Percentiles rank a stretch among this genome's conserved stretches.
phyloP scores from a whole-genome alignment of 768 basidiomycete species.

The Suillus subaureus region DNA sequence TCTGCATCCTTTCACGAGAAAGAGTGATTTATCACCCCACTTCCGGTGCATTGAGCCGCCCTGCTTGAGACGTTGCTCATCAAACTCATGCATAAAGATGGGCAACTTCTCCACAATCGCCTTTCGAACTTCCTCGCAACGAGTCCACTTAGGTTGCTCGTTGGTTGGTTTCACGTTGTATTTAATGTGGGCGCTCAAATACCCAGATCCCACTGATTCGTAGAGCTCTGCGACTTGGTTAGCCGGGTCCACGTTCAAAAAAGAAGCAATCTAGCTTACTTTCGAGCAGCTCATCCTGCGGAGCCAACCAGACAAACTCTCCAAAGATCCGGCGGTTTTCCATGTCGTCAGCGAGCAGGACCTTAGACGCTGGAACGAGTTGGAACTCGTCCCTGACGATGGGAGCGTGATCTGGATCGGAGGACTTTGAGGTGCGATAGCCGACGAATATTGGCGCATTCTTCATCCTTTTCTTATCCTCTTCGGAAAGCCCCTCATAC shows the following conservation, averaged over 20 bases:
- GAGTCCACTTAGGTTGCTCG: conserved; percentile 41
- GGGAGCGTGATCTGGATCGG: conserved; percentile 34
- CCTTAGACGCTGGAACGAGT: conserved; percentile 61
- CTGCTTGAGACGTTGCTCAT: conserved; percentile 50
- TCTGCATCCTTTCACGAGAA: conserved; percentile 64
- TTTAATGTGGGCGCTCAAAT: conserved; percentile 67
- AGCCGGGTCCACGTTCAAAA: background rate
- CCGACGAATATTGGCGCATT: conserved; percentile 69
- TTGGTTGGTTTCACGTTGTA: conserved; percentile 64
- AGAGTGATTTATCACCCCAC: conserved; percentile 58
- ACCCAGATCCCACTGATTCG: conserved; percentile 64
- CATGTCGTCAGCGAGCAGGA: conserved; percentile 82
- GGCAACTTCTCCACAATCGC: conserved; percentile 77
- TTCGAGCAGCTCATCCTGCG: conserved; percentile 89
- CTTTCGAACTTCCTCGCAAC: conserved; percentile 49
- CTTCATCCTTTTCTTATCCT: conserved; percentile 56
- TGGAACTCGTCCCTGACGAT: conserved; percentile 49
- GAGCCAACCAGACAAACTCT: conserved; percentile 67
- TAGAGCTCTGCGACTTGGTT: conserved; percentile 59
- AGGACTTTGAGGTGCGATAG: conserved; percentile 44
- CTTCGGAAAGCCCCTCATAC: conserved; percentile 44
- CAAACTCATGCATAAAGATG: conserved; percentile 86
- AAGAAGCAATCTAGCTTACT: conserved; percentile 39
- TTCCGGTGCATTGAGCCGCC: conserved; percentile 56
- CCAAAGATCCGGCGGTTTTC: conserved; percentile 75